Base-by-base conservation (phyloP, 345 rosid genomes). In the Populus pruinosa region DNA sequence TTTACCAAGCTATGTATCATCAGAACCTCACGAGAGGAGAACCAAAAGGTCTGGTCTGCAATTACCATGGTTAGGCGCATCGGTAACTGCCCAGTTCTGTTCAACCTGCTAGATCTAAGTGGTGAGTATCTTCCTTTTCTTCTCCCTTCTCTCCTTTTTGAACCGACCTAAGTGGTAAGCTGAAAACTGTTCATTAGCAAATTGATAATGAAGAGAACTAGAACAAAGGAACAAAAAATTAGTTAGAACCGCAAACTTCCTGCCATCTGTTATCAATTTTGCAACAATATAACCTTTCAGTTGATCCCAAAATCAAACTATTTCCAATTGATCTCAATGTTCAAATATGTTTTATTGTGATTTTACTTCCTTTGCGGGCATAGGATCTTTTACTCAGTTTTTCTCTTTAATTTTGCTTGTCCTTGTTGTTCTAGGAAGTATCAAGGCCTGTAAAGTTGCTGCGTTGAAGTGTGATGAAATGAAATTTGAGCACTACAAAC, bases 401-500 rank as follows among this genome's bases (percentile, higher is more conserved):
- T 27, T 10, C 33, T 41, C 44, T 41, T 23, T 35, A 35, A 25
- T 72, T 49, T 61, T 38, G n/a, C 29, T 63, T 25, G 13, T 9
- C 4, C 59, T 62, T 6, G 59, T 12, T 65, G 65, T 67, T 25
- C 67, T 49, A 89, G 93, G 95, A 69, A 90, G 90, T 36, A 82
- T 91, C 44, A 87, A 75, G 83, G 92, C 96, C 31, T 92, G 97
- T 82, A 92, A 76, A 85, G 85, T 71, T 16, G 85, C 88, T 25
- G 96, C 93, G 1, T 76, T 91, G 86, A 90, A 91, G 86, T 93
- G 92, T 69, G 99, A 93, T n/a, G 91, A 85, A 39, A 76, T 78
- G 50, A 95, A 93, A 75, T 93, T 92, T 73, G 91, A 90, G 76
- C 94, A 91, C 38, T 78, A 87, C 85, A 90, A 83, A 82, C 89